Conservation (phyloP, 768 basidiomycete genomes). For the Russula emetica region DNA sequence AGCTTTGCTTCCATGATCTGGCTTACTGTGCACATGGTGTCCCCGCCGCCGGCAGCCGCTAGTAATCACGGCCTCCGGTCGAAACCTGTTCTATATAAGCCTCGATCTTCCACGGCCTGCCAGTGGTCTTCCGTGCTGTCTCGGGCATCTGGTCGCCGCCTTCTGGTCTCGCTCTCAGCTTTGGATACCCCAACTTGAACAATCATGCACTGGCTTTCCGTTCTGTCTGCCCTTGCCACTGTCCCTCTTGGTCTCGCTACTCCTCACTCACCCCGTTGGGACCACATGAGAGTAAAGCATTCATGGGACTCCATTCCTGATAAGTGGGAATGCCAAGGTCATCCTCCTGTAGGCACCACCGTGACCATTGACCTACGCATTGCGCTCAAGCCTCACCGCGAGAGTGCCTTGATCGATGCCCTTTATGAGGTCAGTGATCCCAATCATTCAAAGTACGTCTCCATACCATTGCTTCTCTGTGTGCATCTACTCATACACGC, state of each 20-base stretch:
- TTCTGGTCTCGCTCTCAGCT: not conserved
- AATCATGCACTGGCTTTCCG: constrained; percentile 1
- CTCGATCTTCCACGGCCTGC: not conserved
- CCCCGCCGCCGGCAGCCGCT: not conserved
- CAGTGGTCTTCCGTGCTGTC: not conserved
- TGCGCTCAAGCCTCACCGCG: constrained; percentile 21
- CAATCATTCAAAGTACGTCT: constrained; percentile 12
- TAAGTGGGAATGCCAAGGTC: constrained; percentile 15
- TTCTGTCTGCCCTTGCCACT: constrained; percentile 8
- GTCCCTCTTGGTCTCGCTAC: constrained; percentile 6
- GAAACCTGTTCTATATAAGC: not conserved
- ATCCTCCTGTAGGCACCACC: constrained; percentile 14
- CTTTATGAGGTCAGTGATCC: constrained; percentile 27
- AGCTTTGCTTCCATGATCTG: too few species aligned
- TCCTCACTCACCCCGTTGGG: constrained; percentile 13
- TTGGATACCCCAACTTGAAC: not conserved
- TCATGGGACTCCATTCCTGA: constrained; percentile 14
- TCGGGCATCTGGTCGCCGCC: not conserved
- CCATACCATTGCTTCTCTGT: too few species aligned
- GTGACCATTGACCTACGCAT: constrained; percentile 23
- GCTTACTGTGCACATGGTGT: not conserved
- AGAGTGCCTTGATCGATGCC: constrained; percentile 18
- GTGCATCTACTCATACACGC: not conserved
- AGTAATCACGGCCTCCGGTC: not conserved
- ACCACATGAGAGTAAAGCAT: constrained; percentile 23